A percentile compares a stretch with the other conserved stretches of the same genome.
Conservation (phyloP, 257 asterid genomes). For the Jaltomata sinuosa region DNA sequence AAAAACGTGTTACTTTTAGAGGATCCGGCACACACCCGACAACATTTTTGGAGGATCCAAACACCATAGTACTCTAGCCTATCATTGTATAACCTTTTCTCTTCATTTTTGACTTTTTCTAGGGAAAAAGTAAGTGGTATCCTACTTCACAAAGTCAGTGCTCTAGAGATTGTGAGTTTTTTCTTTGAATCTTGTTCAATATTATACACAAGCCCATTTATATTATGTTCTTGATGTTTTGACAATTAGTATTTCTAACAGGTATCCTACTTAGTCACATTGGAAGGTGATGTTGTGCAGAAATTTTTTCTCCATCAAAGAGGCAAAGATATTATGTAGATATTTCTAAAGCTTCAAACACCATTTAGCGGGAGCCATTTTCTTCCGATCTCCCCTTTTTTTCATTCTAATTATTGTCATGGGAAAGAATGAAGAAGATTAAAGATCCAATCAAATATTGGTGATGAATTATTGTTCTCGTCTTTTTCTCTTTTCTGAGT, state of each 20-base stretch:
- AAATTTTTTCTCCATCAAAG: slow-evolving; percentile 28
- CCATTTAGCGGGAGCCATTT: not conserved
- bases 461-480: not conserved
- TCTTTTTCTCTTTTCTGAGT: too few relatives aligned
- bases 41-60: not conserved
- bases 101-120: not conserved
- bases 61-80: not conserved
- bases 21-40: not conserved
- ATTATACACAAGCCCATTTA: not conserved
- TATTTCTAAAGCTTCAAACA: not conserved
- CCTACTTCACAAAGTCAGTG: slow-evolving; percentile 42
- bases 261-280: slow-evolving; percentile 38
- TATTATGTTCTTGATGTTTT: not conserved
- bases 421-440: not conserved
- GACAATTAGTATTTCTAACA: not conserved
- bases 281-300: slow-evolving; percentile 42
- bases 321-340: slow-evolving; percentile 45
- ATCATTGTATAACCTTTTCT: not conserved
- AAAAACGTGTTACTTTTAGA: not conserved
- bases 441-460: not conserved
- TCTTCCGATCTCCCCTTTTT: not conserved
- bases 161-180: slow-evolving; percentile 46
- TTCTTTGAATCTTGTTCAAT: not conserved
- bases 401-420: not conserved
- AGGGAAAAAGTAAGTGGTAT: slow-evolving; percentile 37